Percentiles rank a stretch among this genome's conserved stretches.
These are phyloP conservation scores for Funneliformis caledonium DNA, from an alignment of 371 early-diverging fungal species.

Conservation along the genomic window DNA sequence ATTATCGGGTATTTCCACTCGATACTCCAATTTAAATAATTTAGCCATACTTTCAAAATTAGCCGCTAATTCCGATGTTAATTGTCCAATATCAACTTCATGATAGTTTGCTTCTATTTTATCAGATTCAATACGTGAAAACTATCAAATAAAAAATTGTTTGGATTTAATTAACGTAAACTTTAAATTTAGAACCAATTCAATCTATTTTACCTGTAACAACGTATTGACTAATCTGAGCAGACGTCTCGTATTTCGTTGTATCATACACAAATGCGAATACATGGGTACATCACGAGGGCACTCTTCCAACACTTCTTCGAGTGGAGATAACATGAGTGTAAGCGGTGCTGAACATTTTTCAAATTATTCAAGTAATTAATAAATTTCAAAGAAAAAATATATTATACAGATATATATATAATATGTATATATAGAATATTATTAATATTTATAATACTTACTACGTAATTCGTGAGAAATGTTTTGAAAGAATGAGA, in stretches of 20 bases:
- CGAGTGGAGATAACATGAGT: slow-evolving; percentile 55
- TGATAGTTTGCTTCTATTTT: slow-evolving; percentile 51
- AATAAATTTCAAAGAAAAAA: neutral
- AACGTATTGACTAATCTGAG: slow-evolving; percentile 55
- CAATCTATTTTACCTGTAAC: slow-evolving; percentile 43
- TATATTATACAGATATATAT: too few relatives aligned
- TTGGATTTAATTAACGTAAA: too few relatives aligned
- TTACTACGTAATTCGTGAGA: slow-evolving; percentile 48
- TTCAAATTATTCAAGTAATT: neutral
- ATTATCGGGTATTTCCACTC: slow-evolving; percentile 42
- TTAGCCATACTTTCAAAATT: slow-evolving; percentile 51
- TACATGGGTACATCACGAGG: slow-evolving; percentile 42
- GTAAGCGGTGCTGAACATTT: slow-evolving; percentile 51
- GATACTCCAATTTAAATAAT: slow-evolving; percentile 43
- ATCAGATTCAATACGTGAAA: slow-evolving; percentile 47
- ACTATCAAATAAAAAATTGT: neutral
- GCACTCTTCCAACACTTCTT: slow-evolving; percentile 48
- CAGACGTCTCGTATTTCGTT: slow-evolving; percentile 52
- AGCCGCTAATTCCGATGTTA: slow-evolving; percentile 50
- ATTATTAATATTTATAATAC: neutral
- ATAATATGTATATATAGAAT: too few relatives aligned
- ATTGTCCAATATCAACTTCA: slow-evolving; percentile 48
- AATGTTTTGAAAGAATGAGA: slow-evolving; percentile 50
- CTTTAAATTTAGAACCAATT: neutral
- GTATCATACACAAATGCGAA: slow-evolving; percentile 46